Base-by-base conservation (phyloP, 257 asterid genomes). In the Petunia secreta region DNA sequence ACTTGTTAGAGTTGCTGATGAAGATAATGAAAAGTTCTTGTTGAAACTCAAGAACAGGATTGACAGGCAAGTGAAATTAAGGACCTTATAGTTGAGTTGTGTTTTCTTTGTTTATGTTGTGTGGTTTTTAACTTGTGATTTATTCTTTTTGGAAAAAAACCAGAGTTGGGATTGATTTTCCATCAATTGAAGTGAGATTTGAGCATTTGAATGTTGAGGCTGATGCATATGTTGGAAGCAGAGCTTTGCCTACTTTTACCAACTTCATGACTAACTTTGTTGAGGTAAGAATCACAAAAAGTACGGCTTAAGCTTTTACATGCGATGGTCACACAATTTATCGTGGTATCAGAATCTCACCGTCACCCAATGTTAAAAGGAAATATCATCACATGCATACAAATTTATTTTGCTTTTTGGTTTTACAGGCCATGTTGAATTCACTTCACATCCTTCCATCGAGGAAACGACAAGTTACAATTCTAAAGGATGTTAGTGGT, bases 111-210 rank as follows among this genome's bases (percentile, higher is more conserved):
- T 1, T 43, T 67, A 68, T 68, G 6, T 41, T 41, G 2, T 16
- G 16, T 78, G 75, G 25, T 48, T 4, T n/a, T 3, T 14, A 16
- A 10, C 9, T 37, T 13, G 8, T 44, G 9, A 8, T 52, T 2
- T 52, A 2, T 10, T 52, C 11, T 2, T 5, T 2, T 53, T 44
- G 10, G 2, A 8, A 10, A 16, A 16, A 48, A 55, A 43, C 14
- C 82, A 92, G 97, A 64, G 97, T 91, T 44, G 94, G 92, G 6
- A 91, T 91, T 79, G 92, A 91, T 50, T 58, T 87, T 78, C 97
- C 97, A 9, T 83, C 92, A 8, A 87, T 92, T 58, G 97, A 92
- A 92, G 94, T 92, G n/a, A 85, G 94, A 75, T 92, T 80, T 62
- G 95, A 92, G 83, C 88, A 89, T 85, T 86, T 92, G 15, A 91